phyloP scores from a whole-genome alignment of 23 red algal genomes.

The Gracilaria domingensis region DNA sequence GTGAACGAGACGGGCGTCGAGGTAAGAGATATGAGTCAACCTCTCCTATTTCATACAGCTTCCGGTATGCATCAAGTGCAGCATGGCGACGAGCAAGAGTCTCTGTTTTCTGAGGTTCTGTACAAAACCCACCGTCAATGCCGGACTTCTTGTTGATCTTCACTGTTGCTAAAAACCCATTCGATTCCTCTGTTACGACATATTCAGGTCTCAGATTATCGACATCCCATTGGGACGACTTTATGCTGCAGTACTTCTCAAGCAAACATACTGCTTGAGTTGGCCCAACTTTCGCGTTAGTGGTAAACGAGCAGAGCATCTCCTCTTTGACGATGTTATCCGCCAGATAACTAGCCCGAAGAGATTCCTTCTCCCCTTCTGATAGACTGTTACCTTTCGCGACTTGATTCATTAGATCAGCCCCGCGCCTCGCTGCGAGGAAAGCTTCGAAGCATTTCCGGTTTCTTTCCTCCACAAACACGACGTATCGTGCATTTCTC shows the following conservation, averaged over 20 bases:
- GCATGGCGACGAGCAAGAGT: slow-evolving; percentile 36
- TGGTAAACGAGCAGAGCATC: slow-evolving; percentile 48
- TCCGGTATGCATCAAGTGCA: slow-evolving; percentile 51
- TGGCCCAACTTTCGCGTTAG: slow-evolving; percentile 37
- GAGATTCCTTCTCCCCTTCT: not conserved
- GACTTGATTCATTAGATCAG: slow-evolving; percentile 12
- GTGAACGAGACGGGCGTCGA: slow-evolving; percentile 26
- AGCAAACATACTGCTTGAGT: slow-evolving; percentile 54
- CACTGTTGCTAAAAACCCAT: slow-evolving; percentile 25
- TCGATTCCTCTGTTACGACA: not conserved
- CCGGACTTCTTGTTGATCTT: slow-evolving; percentile 22
- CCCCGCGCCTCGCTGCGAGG: slow-evolving; percentile 10
- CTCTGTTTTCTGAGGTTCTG: slow-evolving; percentile 36
- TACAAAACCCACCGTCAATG: slow-evolving; percentile 38
- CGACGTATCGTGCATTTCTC: slow-evolving; percentile 51
- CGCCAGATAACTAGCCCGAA: not conserved
- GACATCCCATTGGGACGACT: not conserved
- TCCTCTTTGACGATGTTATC: slow-evolving; percentile 16
- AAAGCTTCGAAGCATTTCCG: not conserved
- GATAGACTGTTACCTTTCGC: slow-evolving; percentile 1
- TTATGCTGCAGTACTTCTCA: slow-evolving; percentile 42
- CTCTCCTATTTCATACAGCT: slow-evolving; percentile 57
- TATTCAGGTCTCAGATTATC: slow-evolving; percentile 27
- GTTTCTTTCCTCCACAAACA: slow-evolving; percentile 19
- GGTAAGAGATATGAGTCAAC: slow-evolving; percentile 60